Evolutionary conservation across 1,284 basidiomycete species (phyloP).

Genomic region (Puccinia horiana): DNA sequence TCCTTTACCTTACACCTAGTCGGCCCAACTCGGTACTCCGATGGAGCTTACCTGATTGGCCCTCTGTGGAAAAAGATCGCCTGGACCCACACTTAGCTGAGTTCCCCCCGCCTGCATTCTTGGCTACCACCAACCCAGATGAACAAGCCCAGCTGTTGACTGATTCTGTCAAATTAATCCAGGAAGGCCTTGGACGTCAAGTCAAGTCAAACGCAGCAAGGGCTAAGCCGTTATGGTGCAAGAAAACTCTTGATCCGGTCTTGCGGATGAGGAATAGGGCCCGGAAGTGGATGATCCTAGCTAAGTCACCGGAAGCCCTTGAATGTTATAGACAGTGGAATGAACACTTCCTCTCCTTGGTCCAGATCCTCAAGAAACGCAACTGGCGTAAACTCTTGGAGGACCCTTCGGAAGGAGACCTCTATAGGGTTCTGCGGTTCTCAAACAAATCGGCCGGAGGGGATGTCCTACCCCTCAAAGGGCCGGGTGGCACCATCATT

Average conservation of each 20-base stretch:
- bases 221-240: constrained; percentile 8
- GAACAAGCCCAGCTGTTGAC: not conserved
- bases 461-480: not conserved
- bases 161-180: not conserved
- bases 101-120: too few species aligned
- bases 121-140: not conserved
- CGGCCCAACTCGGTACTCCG: too few species aligned
- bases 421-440: not conserved
- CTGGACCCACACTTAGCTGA: not conserved
- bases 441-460: not conserved
- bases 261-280: not conserved
- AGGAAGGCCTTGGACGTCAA: not conserved
- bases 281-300: not conserved
- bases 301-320: not conserved
- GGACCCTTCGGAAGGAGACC: not conserved
- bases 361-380: not conserved
- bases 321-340: too few species aligned
- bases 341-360: too few species aligned
- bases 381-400: not conserved
- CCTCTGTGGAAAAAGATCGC: not conserved
- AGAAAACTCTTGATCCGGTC: not conserved
- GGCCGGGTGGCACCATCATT: not conserved
- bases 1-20: not conserved
- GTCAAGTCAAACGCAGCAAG: not conserved
- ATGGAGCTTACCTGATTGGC: not conserved